Conservation (phyloP, 1,139 yeast species). For the Yamadazyma diddensiae region DNA sequence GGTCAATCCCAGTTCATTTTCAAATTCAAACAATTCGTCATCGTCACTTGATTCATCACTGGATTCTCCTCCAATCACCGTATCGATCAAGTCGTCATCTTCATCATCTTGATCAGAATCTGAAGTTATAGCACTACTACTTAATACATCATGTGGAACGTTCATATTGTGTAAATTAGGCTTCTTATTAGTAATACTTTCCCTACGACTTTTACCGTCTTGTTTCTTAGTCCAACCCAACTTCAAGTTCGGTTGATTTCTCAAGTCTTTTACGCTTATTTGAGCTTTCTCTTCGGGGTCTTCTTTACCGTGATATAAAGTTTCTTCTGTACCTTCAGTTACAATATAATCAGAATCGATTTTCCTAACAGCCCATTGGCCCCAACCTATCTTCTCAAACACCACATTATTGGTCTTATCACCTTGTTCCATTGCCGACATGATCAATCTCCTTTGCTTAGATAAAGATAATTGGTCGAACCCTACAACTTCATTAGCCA, state of each 20-base stretch:
- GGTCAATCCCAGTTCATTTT: conserved; percentile 31
- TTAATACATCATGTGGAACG: conserved; percentile 32
- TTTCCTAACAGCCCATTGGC: conserved; percentile 87
- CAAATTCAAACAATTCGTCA: conserved; percentile 42
- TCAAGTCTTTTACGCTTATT: conserved; percentile 35
- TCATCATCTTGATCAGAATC: conserved; percentile 46
- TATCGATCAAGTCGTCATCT: conserved; percentile 18
- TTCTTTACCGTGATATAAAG: conserved; percentile 15
- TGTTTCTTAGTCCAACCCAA: conserved; percentile 47
- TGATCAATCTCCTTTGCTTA: conserved; percentile 85
- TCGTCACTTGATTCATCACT: conserved; percentile 30
- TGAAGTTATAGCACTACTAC: conserved; percentile 33
- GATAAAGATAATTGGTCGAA: conserved; percentile 80
- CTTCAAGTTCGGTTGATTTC: conserved; percentile 40
- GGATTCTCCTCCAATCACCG: conserved; percentile 13
- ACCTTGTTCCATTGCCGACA: conserved; percentile 74
- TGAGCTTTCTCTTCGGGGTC: conserved; percentile 2
- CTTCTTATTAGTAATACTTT: conserved; percentile 50
- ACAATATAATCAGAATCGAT: conserved; percentile 51
- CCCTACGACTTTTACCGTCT: conserved; percentile 36
- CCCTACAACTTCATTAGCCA: conserved; percentile 71
- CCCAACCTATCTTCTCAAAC: conserved; percentile 97
- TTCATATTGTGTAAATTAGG: conserved; percentile 45
- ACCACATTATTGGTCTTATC: conserved; percentile 61
- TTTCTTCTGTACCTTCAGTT: conserved; percentile 39